Evolutionary conservation across 805 yeast genomes (phyloP).

Genomic region (Jamesozyma rosinii): DNA sequence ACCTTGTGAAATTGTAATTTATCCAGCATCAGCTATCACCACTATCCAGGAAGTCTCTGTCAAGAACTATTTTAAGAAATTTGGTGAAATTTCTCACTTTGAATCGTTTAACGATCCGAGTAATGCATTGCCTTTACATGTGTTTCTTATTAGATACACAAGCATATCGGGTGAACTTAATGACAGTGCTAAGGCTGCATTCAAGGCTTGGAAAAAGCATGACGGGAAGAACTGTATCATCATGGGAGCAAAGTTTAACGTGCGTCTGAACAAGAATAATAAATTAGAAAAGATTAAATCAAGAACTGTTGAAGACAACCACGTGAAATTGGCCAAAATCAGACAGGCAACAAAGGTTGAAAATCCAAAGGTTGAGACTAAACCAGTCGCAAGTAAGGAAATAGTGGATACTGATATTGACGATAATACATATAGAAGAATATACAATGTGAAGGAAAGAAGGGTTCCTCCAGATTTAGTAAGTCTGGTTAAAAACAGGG

Average conservation of each 20-base stretch:
- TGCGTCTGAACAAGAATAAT: conserved; percentile 42
- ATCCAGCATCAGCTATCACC: conserved; percentile 34
- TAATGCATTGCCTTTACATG: conserved; percentile 71
- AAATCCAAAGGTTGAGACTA: neutral
- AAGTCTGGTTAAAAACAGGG: conserved; percentile 44
- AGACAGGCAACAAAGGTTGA: conserved; percentile 5
- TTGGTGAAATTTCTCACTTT: conserved; percentile 55
- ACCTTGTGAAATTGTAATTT: conserved; percentile 55
- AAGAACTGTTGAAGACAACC: conserved; percentile 28
- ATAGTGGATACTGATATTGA: neutral
- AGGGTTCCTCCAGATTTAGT: conserved; percentile 42
- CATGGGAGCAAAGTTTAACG: conserved; percentile 41
- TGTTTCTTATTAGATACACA: conserved; percentile 53
- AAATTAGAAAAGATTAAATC: conserved; percentile 30
- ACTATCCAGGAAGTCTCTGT: conserved; percentile 19
- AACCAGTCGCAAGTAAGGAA: neutral
- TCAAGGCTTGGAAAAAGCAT: conserved; percentile 35
- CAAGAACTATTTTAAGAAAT: conserved; percentile 47
- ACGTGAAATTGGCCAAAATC: conserved; percentile 13
- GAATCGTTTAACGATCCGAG: conserved; percentile 57
- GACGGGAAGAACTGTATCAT: conserved; percentile 39
- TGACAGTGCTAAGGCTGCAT: conserved; percentile 42
- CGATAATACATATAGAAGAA: conserved; percentile 8
- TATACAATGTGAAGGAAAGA: conserved; percentile 7
- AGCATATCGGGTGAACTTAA: conserved; percentile 42